phyloP scores from a whole-genome alignment of 306 rosid genomes.

The Begonia masoniana region DNA sequence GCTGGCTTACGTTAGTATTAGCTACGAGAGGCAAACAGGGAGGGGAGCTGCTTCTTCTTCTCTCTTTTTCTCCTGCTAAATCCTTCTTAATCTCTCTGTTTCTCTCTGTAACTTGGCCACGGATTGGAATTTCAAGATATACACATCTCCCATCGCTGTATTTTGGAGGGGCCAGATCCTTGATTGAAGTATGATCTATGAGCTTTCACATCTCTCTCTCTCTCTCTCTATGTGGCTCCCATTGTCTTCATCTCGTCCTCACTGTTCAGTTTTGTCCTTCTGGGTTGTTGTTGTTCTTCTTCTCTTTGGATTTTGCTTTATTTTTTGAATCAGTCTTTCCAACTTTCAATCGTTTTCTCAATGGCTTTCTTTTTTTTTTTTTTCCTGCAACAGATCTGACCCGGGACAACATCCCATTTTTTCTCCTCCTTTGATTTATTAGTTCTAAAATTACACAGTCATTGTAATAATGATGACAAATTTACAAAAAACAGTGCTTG shows the following conservation, averaged over 20 bases:
- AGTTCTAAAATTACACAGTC: too few species aligned
- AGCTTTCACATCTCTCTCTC: background rate
- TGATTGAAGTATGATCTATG: too few species aligned
- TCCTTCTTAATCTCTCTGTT: too few species aligned
- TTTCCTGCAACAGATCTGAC: background rate
- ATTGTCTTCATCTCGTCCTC: background rate
- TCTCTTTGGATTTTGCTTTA: background rate
- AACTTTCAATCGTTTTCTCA: background rate
- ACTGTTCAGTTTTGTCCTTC: too few species aligned
- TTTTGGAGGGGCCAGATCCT: background rate
- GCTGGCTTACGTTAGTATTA: slow-evolving; percentile 8
- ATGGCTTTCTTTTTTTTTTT: background rate
- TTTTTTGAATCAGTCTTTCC: background rate
- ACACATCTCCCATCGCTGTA: background rate
- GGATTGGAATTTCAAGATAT: slow-evolving; percentile 3
- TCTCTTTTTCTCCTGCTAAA: too few species aligned
- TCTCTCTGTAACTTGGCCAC: background rate
- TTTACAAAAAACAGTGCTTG: too few species aligned
- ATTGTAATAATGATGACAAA: background rate
- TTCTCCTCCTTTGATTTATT: background rate
- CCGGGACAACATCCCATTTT: too few species aligned
- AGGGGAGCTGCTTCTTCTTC: background rate
- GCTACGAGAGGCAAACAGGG: background rate
- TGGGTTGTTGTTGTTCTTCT: too few species aligned
- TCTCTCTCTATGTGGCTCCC: background rate